Percentiles rank a stretch among this genome's conserved stretches.
Conservation (phyloP, 768 basidiomycete species). For the Trametes villosa region DNA sequence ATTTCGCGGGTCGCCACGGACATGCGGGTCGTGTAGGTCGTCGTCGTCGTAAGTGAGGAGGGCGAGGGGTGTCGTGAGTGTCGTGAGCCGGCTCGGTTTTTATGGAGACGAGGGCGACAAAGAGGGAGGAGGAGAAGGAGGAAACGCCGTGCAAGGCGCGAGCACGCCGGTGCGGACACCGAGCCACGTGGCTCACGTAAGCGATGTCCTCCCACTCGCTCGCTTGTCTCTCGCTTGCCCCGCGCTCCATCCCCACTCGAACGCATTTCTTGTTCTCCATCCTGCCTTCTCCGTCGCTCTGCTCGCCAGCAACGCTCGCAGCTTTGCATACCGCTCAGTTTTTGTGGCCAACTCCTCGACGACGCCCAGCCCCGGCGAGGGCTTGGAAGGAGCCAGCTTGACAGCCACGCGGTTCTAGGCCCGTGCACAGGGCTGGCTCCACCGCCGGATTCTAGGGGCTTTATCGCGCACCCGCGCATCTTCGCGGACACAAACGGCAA, state of each 20-base stretch:
- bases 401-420: conserved; percentile 2
- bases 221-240: background rate
- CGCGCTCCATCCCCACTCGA: background rate
- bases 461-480: background rate
- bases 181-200: conserved; percentile 15
- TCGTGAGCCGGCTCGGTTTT: conserved; percentile 12
- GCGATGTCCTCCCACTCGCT: background rate
- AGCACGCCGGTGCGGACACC: conserved; percentile 18
- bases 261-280: background rate
- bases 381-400: background rate
- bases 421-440: conserved; percentile 7
- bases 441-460: conserved; percentile 4
- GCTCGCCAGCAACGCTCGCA: background rate
- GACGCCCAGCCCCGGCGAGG: background rate
- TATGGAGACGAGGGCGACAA: background rate
- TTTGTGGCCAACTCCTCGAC: background rate
- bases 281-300: background rate
- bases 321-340: background rate
- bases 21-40: conserved; percentile 9
- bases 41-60: background rate
- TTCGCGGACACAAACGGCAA: conserved; percentile 7
- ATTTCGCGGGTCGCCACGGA: conserved; percentile 25
- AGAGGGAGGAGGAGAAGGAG: conserved; percentile 1
- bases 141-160: background rate
- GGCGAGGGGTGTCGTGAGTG: background rate